These are phyloP conservation scores for Scalesia atractyloides DNA, from an alignment of 129 eudicot genomes.

Conservation along the genomic window DNA sequence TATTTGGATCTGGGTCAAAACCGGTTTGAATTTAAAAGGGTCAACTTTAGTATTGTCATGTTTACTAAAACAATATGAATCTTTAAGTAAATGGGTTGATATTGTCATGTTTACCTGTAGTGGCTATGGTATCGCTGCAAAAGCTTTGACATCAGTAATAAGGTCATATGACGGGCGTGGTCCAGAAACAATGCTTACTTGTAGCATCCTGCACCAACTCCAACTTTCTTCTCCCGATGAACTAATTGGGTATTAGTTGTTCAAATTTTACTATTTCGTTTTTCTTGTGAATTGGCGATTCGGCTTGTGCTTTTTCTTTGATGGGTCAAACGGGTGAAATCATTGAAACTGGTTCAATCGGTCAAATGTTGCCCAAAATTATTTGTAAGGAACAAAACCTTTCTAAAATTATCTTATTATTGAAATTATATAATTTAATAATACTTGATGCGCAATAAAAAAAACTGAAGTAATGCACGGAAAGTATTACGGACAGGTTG, in stretches of 20 bases:
- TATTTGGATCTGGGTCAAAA: no score
- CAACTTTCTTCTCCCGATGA: slow-evolving; percentile 85
- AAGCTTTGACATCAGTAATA: slow-evolving; percentile 86
- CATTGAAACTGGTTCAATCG: background rate
- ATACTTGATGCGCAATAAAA: background rate
- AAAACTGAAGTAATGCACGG: background rate
- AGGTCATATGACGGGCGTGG: slow-evolving; percentile 99
- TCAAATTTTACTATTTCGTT: background rate
- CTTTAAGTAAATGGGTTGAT: background rate
- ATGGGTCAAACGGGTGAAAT: background rate
- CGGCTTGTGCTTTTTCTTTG: background rate
- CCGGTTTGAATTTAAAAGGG: no score
- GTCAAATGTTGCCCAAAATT: no score
- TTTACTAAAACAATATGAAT: background rate
- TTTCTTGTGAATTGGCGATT: background rate
- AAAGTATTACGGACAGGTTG: background rate
- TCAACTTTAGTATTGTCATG: background rate
- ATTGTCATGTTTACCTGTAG: slow-evolving; percentile 45
- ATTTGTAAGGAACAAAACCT: background rate
- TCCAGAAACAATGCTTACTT: slow-evolving; percentile 65
- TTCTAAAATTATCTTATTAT: background rate
- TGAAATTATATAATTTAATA: background rate
- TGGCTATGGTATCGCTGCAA: slow-evolving; percentile 94
- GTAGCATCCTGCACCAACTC: slow-evolving; percentile 54
- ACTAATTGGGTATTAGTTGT: slow-evolving; percentile 73